Conservation (phyloP, 1,284 basidiomycete genomes). For the Veloboletus limbatus region DNA sequence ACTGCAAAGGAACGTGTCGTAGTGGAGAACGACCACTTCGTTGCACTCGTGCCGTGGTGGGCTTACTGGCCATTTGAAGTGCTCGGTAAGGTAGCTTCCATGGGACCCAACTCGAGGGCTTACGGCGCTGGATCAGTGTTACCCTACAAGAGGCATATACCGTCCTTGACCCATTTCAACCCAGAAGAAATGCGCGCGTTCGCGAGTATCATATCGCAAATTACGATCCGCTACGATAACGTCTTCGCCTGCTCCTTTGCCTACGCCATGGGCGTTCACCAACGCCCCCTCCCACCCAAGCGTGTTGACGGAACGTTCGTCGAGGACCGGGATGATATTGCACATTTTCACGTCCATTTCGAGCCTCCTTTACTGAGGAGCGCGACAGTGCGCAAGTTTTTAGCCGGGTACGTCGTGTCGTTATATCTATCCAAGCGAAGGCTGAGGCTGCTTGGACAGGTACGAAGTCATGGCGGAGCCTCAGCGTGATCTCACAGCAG, state of each 20-base stretch:
- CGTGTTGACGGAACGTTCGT: constrained; percentile 20
- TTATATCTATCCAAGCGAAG: background rate
- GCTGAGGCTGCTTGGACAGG: constrained; percentile 38
- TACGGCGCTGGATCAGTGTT: constrained; percentile 50
- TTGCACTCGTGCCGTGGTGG: constrained; percentile 94
- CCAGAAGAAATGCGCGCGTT: constrained; percentile 60
- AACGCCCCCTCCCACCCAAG: constrained; percentile 59
- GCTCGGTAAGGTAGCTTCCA: constrained; percentile 48
- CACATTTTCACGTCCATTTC: constrained; percentile 90
- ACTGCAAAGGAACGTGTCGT: constrained; percentile 63
- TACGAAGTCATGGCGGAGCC: constrained; percentile 92
- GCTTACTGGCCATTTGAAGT: constrained; percentile 95
- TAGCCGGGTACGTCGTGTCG: constrained; percentile 70
- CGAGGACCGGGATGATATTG: constrained; percentile 51
- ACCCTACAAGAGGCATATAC: constrained; percentile 76
- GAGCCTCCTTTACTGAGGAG: constrained; percentile 84
- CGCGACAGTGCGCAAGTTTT: constrained; percentile 84
- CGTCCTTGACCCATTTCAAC: constrained; percentile 64
- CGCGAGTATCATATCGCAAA: constrained; percentile 60
- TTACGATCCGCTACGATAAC: constrained; percentile 84
- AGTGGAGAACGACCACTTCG: constrained; percentile 75
- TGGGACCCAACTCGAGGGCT: constrained; percentile 1
- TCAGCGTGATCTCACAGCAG: constrained; percentile 88
- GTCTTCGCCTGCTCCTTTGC: constrained; percentile 86
- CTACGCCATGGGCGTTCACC: constrained; percentile 96